phyloP scores from a whole-genome alignment of 192 early-diverging fungal genomes.

The Backusella westeae region DNA sequence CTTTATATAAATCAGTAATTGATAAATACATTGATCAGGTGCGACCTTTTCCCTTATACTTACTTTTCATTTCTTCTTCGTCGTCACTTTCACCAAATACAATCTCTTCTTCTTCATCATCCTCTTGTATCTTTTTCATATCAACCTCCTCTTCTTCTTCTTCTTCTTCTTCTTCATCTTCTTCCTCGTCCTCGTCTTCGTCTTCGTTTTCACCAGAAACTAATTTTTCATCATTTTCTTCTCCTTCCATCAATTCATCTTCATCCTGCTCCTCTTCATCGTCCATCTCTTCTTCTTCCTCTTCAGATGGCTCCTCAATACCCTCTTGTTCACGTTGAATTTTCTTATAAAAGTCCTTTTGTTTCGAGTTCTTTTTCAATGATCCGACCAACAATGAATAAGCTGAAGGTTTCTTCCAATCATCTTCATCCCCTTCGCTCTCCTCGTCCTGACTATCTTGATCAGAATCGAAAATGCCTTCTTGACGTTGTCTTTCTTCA shows the following conservation, averaged over 20 bases:
- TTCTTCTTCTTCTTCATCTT: background rate
- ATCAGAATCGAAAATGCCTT: constrained; percentile 35
- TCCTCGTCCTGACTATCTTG: constrained; percentile 29
- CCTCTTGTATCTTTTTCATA: constrained; percentile 26
- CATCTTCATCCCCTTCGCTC: constrained; percentile 42
- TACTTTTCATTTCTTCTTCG: constrained; percentile 26
- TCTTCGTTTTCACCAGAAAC: constrained; percentile 17
- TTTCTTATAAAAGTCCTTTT: constrained; percentile 48
- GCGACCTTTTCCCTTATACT: background rate
- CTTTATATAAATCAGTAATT: background rate
- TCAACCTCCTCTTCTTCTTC: constrained; percentile 11
- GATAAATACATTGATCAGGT: background rate
- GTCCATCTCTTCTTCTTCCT: constrained; percentile 13
- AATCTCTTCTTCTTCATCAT: constrained; percentile 24
- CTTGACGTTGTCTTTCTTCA: constrained; percentile 26
- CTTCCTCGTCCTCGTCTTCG: constrained; percentile 26
- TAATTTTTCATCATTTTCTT: background rate
- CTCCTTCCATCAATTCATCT: constrained; percentile 21
- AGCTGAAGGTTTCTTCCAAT: constrained; percentile 48
- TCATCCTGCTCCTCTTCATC: constrained; percentile 27
- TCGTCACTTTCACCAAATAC: constrained; percentile 31
- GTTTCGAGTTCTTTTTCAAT: constrained; percentile 54
- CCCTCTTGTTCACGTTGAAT: constrained; percentile 52
- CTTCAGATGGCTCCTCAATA: constrained; percentile 29
- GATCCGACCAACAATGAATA: constrained; percentile 58